Conservation (phyloP, 129 eudicot species). For the Arctium lappa region DNA sequence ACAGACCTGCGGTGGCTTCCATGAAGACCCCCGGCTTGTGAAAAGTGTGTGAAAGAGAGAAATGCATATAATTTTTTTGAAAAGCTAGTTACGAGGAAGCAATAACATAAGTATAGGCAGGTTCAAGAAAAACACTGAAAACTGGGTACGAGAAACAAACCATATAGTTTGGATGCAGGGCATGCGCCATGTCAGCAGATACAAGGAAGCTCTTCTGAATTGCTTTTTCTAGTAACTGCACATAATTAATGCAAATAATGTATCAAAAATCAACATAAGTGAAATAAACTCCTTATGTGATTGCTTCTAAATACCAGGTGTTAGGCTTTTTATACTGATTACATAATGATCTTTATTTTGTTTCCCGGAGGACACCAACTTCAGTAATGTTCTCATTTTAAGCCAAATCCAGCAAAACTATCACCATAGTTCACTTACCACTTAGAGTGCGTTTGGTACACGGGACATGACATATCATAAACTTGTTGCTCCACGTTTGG, state of each 20-base stretch:
- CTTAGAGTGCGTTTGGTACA: too few species aligned
- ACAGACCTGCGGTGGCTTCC: too few species aligned
- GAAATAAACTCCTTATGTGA: neutral
- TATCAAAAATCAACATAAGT: constrained; percentile 11
- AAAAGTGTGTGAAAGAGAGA: too few species aligned
- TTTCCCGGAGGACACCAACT: neutral
- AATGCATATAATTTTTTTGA: neutral
- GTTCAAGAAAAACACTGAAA: neutral
- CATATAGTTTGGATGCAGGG: constrained; percentile 95
- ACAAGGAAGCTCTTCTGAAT: constrained; percentile 86
- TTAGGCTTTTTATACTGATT: neutral
- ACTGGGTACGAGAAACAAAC: constrained; percentile 28
- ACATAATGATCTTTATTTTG: neutral
- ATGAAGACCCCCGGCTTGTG: neutral
- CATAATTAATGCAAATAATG: neutral
- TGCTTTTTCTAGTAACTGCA: constrained; percentile 65
- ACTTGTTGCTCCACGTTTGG: too few species aligned
- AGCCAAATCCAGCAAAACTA: neutral
- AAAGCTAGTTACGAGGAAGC: neutral
- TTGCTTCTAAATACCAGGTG: neutral
- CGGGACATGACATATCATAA: too few species aligned
- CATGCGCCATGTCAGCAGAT: constrained; percentile 99
- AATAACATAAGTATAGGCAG: too few species aligned
- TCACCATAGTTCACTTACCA: too few species aligned
- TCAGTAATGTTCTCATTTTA: neutral